Conservation (phyloP, 2,329 filamentous ascomycete genomes). For the Aspergillus fructus region DNA sequence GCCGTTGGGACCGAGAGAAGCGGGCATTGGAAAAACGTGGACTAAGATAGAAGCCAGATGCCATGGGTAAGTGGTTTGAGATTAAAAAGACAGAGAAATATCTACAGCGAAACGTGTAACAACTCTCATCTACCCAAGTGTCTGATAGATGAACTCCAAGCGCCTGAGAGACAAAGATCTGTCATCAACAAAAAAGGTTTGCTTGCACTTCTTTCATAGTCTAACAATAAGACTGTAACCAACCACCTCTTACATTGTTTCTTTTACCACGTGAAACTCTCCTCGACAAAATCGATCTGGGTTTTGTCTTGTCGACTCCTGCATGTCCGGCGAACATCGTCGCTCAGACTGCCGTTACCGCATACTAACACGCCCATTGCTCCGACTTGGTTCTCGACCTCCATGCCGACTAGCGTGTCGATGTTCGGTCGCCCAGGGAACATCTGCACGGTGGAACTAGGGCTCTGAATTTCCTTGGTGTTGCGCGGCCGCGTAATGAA, state of each 20-base stretch:
- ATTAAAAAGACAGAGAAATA: not conserved
- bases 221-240: not conserved
- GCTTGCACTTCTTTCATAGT: not conserved
- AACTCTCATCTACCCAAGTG: not conserved
- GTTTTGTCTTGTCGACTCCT: conserved; percentile 60
- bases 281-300: conserved; percentile 73
- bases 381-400: conserved; percentile 77
- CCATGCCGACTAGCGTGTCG: conserved; percentile 72
- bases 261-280: conserved; percentile 61
- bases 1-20: not conserved
- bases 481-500: conserved; percentile 88
- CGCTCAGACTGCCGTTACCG: conserved; percentile 71
- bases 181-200: not conserved
- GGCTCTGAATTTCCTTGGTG: conserved; percentile 75
- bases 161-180: not conserved
- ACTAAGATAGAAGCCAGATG: not conserved
- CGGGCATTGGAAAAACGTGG: not conserved
- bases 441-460: conserved; percentile 82
- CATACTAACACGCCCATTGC: conserved; percentile 86
- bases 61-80: not conserved
- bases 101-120: conserved; percentile 1
- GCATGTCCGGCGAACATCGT: conserved; percentile 71
- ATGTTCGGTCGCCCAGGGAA: conserved; percentile 86
- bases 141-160: conserved; percentile 2
- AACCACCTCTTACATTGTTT: not conserved